Evolutionary conservation across 345 rosid genomes (phyloP).

Genomic region (Aquilaria malaccensis): DNA sequence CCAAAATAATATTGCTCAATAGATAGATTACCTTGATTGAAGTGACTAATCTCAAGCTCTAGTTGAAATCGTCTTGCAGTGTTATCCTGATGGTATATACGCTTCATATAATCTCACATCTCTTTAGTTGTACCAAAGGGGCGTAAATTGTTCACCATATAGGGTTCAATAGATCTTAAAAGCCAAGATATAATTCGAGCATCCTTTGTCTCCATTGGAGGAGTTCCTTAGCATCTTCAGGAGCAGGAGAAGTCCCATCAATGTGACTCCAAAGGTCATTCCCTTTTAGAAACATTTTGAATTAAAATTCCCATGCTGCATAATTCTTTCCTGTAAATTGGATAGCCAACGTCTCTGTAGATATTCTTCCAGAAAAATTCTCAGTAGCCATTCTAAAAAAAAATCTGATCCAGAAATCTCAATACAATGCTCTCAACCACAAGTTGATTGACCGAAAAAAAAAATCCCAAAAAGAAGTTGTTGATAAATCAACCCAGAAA

Average conservation of each 20-base stretch:
- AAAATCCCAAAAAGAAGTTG: no score
- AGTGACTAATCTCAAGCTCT: no score
- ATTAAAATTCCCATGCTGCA: neutral
- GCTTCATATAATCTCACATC: neutral
- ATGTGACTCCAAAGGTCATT: neutral
- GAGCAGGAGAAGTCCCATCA: neutral
- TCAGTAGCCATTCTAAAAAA: neutral
- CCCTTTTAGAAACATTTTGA: neutral
- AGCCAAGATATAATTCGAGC: neutral
- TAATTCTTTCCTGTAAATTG: no score
- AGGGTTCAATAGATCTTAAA: neutral
- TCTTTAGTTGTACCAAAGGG: neutral
- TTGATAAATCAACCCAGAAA: no score
- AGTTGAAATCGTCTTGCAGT: no score
- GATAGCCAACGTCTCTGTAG: neutral
- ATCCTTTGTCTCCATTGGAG: neutral
- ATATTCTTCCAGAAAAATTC: neutral
- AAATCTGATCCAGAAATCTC: neutral
- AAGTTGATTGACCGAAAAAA: no score
- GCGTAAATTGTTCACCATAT: neutral
- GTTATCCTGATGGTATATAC: no score
- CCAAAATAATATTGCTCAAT: no score
- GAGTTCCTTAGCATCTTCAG: neutral
- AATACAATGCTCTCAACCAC: neutral
- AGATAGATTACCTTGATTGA: no score